Evolutionary conservation across 73 alveolate genomes (phyloP), one percentile per base, ranked within the genome.

Genomic region (Paramecium octaurelia): DNA sequence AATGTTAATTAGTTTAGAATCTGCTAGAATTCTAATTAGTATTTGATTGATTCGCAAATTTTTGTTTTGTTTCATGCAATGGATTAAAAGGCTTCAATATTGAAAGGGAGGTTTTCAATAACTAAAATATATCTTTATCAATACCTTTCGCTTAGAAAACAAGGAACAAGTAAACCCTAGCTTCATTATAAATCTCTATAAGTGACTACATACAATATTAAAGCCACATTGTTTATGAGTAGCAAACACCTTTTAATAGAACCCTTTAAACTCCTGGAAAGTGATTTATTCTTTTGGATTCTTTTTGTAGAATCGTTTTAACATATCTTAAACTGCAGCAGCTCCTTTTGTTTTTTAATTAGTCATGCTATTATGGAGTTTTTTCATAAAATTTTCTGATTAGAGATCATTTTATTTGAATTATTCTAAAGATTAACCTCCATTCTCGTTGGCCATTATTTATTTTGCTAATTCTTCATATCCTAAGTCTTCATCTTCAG

Each of bases 181-280:
- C 24, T 64, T 80, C 91, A 80, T 80, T 20, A 80, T 80, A 48
- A 80, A 80, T 24, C 91, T 80, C 1, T 44, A 14, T n/a, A 80
- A 18, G 27, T 80, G 91, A 24, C n/a, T 23, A 43, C 91, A 80
- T 10, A 46, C 57, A 14, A 44, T 20, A 43, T 34, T 46, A 8
- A 18, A 80, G 3, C 91, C 91, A 48, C 91, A 80, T 80, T 80
- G 23, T 80, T 80, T 80, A 48, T 80, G 91, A 24, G 6, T 3
- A 1, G 91, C 46, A 18, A 35, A 21, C 2, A 80, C n/a, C 29
- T 80, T 80, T 40, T 80, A 18, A 18, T 80, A 80, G 23, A 80
- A 80, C 4, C 35, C 75, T 44, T 80, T 42, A 24, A 80, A 80
- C 23, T 80, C 91, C 3, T 18, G 27, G 7, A 16, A 24, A 43